Percentiles rank a stretch among this genome's conserved stretches.
Evolutionary conservation across 306 rosid genomes (phyloP).

Genomic region (Prunus mongolica): DNA sequence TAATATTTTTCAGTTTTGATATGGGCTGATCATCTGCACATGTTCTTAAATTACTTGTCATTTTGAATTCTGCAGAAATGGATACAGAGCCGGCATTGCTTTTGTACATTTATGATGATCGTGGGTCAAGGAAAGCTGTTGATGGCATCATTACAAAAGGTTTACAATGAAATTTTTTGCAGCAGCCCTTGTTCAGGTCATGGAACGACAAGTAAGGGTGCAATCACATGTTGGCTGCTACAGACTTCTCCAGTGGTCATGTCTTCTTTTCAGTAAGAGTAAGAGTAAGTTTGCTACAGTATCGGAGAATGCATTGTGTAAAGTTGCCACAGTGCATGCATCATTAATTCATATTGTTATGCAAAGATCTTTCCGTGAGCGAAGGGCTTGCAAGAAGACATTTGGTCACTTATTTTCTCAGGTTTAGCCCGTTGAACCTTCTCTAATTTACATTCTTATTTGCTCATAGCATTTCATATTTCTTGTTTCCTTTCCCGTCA

Average conservation of each 20-base stretch:
- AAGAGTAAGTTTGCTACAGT: constrained; percentile 59
- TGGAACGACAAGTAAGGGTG: constrained; percentile 73
- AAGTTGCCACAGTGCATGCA: constrained; percentile 72
- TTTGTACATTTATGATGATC: constrained; percentile 67
- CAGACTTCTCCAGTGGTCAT: constrained; percentile 85
- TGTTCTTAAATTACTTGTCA: not conserved
- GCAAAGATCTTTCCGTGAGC: constrained; percentile 56
- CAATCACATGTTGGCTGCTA: constrained; percentile 70
- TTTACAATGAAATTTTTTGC: constrained; percentile 80
- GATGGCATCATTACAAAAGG: constrained; percentile 64
- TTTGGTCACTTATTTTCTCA: constrained; percentile 64
- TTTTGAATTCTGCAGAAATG: constrained; percentile 54
- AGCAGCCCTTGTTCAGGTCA: constrained; percentile 72
- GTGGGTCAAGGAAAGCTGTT: constrained; percentile 75
- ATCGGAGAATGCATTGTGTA: constrained; percentile 81
- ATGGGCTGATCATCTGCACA: not conserved
- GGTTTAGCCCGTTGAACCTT: constrained; percentile 42
- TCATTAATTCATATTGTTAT: constrained; percentile 48
- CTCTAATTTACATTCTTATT: constrained; percentile 1
- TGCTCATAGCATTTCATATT: not conserved
- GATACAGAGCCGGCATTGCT: constrained; percentile 46
- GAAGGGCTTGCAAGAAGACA: constrained; percentile 59
- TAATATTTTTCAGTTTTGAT: not conserved
- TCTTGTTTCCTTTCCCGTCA: constrained; percentile 36
- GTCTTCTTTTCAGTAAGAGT: constrained; percentile 63